Evolutionary conservation across 208 protist species (phyloP), one percentile per base, ranked within the genome.

Genomic region (Phytomonas sp.): DNA sequence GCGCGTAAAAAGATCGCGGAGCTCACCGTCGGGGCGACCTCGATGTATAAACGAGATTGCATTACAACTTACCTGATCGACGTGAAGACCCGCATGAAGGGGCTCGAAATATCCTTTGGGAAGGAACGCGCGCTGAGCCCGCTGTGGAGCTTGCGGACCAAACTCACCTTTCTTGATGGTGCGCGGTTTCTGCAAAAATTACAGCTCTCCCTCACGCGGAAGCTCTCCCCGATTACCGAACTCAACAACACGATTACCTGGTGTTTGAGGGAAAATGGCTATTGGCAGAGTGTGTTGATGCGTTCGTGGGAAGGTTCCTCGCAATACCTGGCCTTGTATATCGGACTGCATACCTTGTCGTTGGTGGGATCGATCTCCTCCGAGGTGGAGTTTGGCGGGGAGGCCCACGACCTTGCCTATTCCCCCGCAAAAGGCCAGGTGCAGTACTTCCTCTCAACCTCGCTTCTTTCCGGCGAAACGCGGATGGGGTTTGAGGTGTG

Each of bases 171-270:
- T 1, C 52, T 93, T 45, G 76, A 81, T 12, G 75, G 76, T 10
- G 29, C 62, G 30, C 40, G 71, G 63, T 29, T 90, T n/a, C 72
- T 95, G 19, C 70, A 79, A 29, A 84, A 83, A 36, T 75, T 93
- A 45, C 77, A 91, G 74, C 29, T 93, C 16, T 73, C 72, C 59
- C 73, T 93, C 12, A 73, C 69, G 52, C 83, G 87, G n/a, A 82
- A 83, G 67, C 76, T 95, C 37, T 86, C 85, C 14, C 31, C 64
- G 31, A 73, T 68, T n/a, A 79, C 70, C 19, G 71, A 73, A 66
- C 80, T 95, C 37, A 73, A 87, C 74, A 95, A 87, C 70, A 77
- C 76, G 1, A 60, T 89, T 29, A 75, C 78, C 4, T 83, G 81
- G 81, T 93, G 83, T 12, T 49, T 88, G 12, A 77, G 42, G 30